phyloP scores from a whole-genome alignment of 257 asterid genomes.

The Leonotis leonurus region DNA sequence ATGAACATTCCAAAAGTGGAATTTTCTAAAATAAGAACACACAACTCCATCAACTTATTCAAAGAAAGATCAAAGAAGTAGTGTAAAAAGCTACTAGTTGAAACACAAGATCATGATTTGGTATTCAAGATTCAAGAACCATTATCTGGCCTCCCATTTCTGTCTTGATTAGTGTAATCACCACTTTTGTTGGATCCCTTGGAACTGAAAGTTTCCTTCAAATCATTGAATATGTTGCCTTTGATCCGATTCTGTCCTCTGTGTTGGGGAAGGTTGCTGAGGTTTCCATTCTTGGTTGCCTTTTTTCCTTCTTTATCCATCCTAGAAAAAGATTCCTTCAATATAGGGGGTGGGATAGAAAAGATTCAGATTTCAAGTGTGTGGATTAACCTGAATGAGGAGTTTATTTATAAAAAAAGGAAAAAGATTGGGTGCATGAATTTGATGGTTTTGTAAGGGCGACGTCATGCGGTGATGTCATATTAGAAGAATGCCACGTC shows the following conservation, averaged over 20 bases:
- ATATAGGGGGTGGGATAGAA: neutral
- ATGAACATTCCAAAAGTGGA: too few relatives aligned
- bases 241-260: slow-evolving; percentile 33
- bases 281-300: neutral
- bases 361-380: neutral
- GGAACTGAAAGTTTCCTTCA: neutral
- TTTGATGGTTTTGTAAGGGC: neutral
- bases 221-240: slow-evolving; percentile 7
- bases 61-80: too few relatives aligned
- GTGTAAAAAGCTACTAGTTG: neutral
- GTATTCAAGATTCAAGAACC: too few relatives aligned
- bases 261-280: slow-evolving; percentile 15
- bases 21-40: too few relatives aligned
- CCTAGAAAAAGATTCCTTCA: neutral
- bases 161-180: neutral
- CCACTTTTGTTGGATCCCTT: neutral
- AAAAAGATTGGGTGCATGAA: neutral
- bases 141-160: neutral
- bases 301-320: slow-evolving; percentile 21
- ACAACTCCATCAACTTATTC: too few relatives aligned
- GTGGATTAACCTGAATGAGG: neutral
- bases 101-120: neutral
- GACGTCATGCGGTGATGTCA: neutral
- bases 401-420: neutral
- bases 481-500: neutral